A percentile compares a stretch with the other conserved stretches of the same genome.
phyloP scores from a whole-genome alignment of 202 grass and related monocot genomes.

The Bolboschoenoplectus hybrid region DNA sequence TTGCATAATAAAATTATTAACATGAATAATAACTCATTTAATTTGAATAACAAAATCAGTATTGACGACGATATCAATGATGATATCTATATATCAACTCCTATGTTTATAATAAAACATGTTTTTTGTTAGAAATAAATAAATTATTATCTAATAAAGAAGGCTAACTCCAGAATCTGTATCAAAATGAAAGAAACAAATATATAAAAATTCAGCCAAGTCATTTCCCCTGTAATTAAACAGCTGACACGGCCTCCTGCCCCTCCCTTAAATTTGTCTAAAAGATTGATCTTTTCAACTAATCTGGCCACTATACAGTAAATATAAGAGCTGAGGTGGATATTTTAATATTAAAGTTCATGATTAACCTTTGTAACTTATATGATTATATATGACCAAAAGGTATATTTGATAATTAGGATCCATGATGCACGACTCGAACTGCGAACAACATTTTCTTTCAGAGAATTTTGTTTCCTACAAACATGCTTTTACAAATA shows the following conservation, averaged over 20 bases:
- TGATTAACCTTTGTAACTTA: no score
- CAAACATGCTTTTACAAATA: constrained; percentile 10
- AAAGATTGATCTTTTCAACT: neutral
- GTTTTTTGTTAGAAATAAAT: neutral
- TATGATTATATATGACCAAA: no score
- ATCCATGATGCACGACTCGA: neutral
- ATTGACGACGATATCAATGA: no score
- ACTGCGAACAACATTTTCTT: neutral
- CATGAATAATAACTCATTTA: no score
- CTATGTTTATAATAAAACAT: no score
- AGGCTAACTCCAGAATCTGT: neutral
- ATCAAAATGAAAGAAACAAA: neutral
- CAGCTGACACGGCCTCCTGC: no score
- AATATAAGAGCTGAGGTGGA: neutral
- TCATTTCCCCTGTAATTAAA: no score
- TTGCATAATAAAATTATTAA: no score
- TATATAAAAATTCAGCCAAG: no score
- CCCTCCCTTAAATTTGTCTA: neutral
- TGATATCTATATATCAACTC: no score
- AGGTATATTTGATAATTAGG: no score
- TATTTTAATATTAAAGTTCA: neutral
- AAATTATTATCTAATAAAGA: neutral
- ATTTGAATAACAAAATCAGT: no score
- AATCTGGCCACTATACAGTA: neutral
- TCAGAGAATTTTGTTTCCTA: neutral